phyloP scores from a whole-genome alignment of 768 basidiomycete species.

The Albatrellus ellisii region DNA sequence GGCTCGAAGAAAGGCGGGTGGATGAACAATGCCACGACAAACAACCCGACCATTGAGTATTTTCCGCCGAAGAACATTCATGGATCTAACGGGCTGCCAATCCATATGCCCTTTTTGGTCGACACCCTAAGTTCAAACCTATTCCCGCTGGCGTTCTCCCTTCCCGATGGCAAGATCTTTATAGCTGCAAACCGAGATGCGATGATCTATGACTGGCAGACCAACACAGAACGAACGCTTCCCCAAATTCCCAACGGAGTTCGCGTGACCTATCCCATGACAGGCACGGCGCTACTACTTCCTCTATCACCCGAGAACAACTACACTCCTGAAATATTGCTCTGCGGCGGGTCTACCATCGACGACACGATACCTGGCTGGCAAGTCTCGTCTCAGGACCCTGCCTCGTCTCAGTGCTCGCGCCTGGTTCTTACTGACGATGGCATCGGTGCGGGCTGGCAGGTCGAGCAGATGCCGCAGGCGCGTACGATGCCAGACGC shows the following conservation, averaged over 20 bases:
- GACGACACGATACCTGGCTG: constrained; percentile 46
- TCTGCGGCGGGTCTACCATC: constrained; percentile 67
- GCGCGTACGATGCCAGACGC: constrained; percentile 70
- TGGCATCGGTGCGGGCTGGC: constrained; percentile 60
- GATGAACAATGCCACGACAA: constrained; percentile 72
- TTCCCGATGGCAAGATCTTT: constrained; percentile 61
- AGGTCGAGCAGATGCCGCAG: constrained; percentile 61
- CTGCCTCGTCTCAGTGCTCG: constrained; percentile 62
- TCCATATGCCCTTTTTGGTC: constrained; percentile 47
- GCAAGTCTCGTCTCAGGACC: constrained; percentile 57
- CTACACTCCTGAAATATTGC: constrained; percentile 55
- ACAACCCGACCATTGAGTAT: constrained; percentile 75
- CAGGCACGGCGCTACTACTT: constrained; percentile 61
- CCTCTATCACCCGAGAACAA: constrained; percentile 49
- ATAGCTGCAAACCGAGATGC: constrained; percentile 70
- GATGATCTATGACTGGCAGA: constrained; percentile 68
- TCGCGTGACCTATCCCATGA: constrained; percentile 76
- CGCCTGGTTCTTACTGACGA: constrained; percentile 50
- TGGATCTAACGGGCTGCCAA: constrained; percentile 52
- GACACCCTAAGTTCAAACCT: constrained; percentile 74
- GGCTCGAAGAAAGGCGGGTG: constrained; percentile 75
- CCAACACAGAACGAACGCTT: constrained; percentile 44
- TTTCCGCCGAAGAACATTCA: constrained; percentile 70
- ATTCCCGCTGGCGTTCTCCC: constrained; percentile 62
- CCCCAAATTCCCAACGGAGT: constrained; percentile 66